Conservation (phyloP, 768 basidiomycete genomes). For the Boletus reticulatus region DNA sequence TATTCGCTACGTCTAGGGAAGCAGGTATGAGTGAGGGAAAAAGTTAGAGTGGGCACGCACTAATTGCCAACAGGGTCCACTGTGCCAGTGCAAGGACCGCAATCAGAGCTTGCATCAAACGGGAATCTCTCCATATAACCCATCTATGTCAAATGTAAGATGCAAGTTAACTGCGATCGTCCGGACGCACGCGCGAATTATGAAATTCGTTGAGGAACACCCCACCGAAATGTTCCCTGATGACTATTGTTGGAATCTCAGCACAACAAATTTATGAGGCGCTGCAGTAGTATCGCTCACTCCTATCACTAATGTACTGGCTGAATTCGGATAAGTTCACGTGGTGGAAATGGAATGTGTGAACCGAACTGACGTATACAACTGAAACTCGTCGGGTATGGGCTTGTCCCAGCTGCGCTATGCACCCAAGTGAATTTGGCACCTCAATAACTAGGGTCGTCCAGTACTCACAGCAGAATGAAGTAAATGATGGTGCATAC, state of each 20-base stretch:
- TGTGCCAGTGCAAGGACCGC: constrained; percentile 17
- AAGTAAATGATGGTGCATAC: constrained; percentile 7
- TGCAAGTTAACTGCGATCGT: background rate
- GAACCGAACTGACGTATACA: constrained; percentile 17
- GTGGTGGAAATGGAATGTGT: background rate
- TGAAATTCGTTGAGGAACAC: constrained; percentile 22
- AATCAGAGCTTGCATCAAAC: constrained; percentile 10
- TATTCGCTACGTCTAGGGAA: constrained; percentile 1
- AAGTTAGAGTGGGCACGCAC: constrained; percentile 5
- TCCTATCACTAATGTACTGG: background rate
- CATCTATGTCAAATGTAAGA: constrained; percentile 13
- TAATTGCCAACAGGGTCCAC: constrained; percentile 9
- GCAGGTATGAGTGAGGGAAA: background rate
- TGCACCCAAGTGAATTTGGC: background rate
- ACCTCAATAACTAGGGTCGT: background rate
- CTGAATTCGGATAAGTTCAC: constrained; percentile 7
- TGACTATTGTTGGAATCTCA: constrained; percentile 1
- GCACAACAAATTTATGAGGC: background rate
- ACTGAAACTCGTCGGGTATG: background rate
- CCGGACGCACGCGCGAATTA: constrained; percentile 23
- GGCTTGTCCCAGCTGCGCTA: constrained; percentile 1
- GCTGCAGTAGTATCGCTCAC: background rate
- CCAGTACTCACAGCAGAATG: constrained; percentile 9
- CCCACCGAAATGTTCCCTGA: constrained; percentile 6
- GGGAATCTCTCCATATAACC: constrained; percentile 23